phyloP scores from a whole-genome alignment of 1,284 basidiomycete genomes.

The Athelia sp. region DNA sequence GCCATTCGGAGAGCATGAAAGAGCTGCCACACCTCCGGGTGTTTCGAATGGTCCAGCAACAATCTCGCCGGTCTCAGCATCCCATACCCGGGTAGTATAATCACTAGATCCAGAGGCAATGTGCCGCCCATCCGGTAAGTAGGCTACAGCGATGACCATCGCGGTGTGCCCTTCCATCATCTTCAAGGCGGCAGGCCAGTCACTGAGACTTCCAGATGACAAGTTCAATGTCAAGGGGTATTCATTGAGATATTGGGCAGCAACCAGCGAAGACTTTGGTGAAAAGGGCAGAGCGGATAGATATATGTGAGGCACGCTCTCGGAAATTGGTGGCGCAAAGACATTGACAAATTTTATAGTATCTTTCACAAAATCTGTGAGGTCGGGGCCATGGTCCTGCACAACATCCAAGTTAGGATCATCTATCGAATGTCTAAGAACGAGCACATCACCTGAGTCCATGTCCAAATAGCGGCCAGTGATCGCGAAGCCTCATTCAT shows the following conservation, averaged over 20 bases:
- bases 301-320: conserved; percentile 34
- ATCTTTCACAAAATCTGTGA: conserved; percentile 18
- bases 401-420: conserved; percentile 3
- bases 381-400: conserved; percentile 3
- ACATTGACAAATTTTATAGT: conserved; percentile 23
- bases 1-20: background rate
- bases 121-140: background rate
- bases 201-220: conserved; percentile 7
- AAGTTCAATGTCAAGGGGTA: conserved; percentile 10
- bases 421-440: background rate
- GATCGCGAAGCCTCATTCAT: conserved; percentile 11
- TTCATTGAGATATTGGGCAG: conserved; percentile 15
- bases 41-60: background rate
- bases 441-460: conserved; percentile 12
- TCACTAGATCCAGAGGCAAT: background rate
- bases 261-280: conserved; percentile 15
- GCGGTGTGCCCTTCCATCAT: conserved; percentile 16
- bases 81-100: background rate
- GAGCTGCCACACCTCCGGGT: background rate
- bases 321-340: conserved; percentile 23
- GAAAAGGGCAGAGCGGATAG: conserved; percentile 31
- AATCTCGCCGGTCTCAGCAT: background rate
- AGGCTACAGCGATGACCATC: conserved; percentile 8
- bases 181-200: conserved; percentile 17
- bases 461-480: conserved; percentile 10